Percentiles rank a stretch among this genome's conserved stretches.
Conservation (phyloP, 2,329 filamentous ascomycete species). For the Periconia sp. region DNA sequence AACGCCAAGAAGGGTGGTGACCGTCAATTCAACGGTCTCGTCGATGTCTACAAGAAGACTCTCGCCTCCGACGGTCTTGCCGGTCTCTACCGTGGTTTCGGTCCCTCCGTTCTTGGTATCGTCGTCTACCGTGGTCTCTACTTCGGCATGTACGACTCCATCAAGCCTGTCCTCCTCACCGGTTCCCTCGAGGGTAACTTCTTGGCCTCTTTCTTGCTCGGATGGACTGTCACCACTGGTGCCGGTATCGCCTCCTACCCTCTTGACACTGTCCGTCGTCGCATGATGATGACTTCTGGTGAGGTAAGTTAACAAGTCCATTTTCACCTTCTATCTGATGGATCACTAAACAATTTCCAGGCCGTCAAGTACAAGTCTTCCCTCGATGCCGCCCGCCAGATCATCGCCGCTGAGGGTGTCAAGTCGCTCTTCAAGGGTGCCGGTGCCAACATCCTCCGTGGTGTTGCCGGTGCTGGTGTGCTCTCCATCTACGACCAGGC, state of each 20-base stretch:
- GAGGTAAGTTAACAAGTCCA: slow-evolving; percentile 54
- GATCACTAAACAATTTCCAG: slow-evolving; percentile 52
- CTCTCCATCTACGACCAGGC: slow-evolving; percentile 99
- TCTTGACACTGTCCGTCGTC: slow-evolving; percentile 99
- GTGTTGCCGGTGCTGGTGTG: slow-evolving; percentile 99
- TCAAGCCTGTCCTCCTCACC: slow-evolving; percentile 97
- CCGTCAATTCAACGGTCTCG: slow-evolving; percentile 99
- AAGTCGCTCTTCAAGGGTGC: slow-evolving; percentile 99
- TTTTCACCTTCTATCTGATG: not conserved
- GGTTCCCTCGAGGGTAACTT: slow-evolving; percentile 96
- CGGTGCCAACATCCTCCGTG: slow-evolving; percentile 99
- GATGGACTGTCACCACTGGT: slow-evolving; percentile 99
- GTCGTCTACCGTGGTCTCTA: slow-evolving; percentile 99
- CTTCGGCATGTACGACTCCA: slow-evolving; percentile 99
- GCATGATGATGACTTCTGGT: slow-evolving; percentile 99
- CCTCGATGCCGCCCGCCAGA: slow-evolving; percentile 92
- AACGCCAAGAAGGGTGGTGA: slow-evolving; percentile 94
- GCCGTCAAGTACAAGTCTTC: slow-evolving; percentile 99
- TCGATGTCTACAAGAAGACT: slow-evolving; percentile 99
- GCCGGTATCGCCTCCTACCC: slow-evolving; percentile 99
- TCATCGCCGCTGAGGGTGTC: slow-evolving; percentile 92
- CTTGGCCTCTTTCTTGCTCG: slow-evolving; percentile 97
- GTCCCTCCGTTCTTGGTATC: slow-evolving; percentile 98
- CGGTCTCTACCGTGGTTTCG: slow-evolving; percentile 99
- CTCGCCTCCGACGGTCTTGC: slow-evolving; percentile 97